Percentiles rank a stretch among this genome's conserved stretches.
These are phyloP conservation scores for Ophiocordyceps robertsii DNA, from an alignment of 2,329 filamentous ascomycete species.

Conservation along the genomic window DNA sequence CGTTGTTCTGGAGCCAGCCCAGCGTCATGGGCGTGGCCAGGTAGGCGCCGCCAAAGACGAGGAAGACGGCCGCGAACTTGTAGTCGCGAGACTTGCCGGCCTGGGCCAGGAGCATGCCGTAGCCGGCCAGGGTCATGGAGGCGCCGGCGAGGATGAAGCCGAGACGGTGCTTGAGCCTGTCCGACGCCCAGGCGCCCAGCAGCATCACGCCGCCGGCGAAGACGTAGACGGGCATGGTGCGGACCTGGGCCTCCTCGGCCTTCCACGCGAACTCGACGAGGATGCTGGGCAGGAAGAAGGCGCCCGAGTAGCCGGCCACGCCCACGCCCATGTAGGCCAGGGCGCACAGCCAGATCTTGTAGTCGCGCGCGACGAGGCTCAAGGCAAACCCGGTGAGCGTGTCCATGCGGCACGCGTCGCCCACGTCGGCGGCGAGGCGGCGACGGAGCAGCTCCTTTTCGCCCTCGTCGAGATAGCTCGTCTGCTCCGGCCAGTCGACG, in stretches of 20 bases:
- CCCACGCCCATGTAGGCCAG: constrained; percentile 23
- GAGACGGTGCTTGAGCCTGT: constrained; percentile 37
- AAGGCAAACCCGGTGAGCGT: constrained; percentile 33
- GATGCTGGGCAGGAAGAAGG: constrained; percentile 25
- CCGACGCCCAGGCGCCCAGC: constrained; percentile 28
- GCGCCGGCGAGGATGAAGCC: constrained; percentile 38
- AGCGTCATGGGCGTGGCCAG: constrained; percentile 40
- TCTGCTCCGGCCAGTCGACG: constrained; percentile 13
- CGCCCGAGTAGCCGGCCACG: constrained; percentile 29
- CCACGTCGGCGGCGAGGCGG: constrained; percentile 26
- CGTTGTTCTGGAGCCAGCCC: constrained; percentile 42
- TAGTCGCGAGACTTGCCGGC: constrained; percentile 10
- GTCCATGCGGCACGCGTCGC: constrained; percentile 33
- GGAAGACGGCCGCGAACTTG: constrained; percentile 41
- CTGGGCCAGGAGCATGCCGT: constrained; percentile 35
- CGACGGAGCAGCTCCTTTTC: constrained; percentile 28
- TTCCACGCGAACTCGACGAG: constrained; percentile 21
- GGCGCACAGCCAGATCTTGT: constrained; percentile 29
- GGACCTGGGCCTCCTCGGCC: constrained; percentile 19
- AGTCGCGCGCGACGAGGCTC: constrained; percentile 31
- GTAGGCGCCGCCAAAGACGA: constrained; percentile 39
- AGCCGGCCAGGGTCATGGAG: constrained; percentile 36
- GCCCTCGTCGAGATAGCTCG: constrained; percentile 29
- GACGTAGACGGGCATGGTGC: constrained; percentile 22
- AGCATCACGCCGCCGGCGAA: constrained; percentile 18